These are phyloP conservation scores for Whalleya microplaca DNA, from an alignment of 2,329 filamentous ascomycete genomes.

Conservation along the genomic window DNA sequence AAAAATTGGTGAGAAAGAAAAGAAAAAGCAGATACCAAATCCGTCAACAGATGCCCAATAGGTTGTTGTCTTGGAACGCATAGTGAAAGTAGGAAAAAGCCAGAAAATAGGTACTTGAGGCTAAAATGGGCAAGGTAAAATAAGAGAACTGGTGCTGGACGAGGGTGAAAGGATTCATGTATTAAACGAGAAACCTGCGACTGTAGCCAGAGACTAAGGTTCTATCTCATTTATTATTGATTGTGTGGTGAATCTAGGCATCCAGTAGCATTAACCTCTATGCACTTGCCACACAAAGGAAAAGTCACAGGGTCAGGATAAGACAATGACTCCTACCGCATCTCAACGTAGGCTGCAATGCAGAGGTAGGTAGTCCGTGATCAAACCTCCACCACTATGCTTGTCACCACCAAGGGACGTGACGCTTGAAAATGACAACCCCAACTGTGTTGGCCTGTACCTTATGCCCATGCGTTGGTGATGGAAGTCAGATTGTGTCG, in stretches of 20 bases:
- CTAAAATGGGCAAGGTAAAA: background rate
- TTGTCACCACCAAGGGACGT: background rate
- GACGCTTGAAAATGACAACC: background rate
- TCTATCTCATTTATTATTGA: background rate
- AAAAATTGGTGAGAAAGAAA: constrained; percentile 4
- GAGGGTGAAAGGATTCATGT: background rate
- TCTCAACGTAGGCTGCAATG: background rate
- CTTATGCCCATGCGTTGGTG: background rate
- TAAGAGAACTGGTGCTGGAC: background rate
- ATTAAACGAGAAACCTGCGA: background rate
- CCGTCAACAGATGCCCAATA: constrained; percentile 6
- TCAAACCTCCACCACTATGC: background rate
- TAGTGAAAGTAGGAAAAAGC: constrained; percentile 9
- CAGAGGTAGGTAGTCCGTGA: background rate
- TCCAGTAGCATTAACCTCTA: background rate
- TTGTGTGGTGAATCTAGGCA: background rate
- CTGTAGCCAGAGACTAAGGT: background rate
- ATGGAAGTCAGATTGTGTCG: background rate
- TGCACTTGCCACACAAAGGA: background rate
- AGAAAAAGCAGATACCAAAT: constrained; percentile 10
- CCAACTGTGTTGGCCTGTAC: background rate
- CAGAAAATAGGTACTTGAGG: background rate
- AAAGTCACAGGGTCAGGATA: background rate
- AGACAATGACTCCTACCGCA: background rate
- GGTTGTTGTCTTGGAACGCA: constrained; percentile 13